Percentiles rank a stretch among this genome's conserved stretches.
phyloP scores from a whole-genome alignment of 1,284 basidiomycete species.

The Stereum hirsutum region DNA sequence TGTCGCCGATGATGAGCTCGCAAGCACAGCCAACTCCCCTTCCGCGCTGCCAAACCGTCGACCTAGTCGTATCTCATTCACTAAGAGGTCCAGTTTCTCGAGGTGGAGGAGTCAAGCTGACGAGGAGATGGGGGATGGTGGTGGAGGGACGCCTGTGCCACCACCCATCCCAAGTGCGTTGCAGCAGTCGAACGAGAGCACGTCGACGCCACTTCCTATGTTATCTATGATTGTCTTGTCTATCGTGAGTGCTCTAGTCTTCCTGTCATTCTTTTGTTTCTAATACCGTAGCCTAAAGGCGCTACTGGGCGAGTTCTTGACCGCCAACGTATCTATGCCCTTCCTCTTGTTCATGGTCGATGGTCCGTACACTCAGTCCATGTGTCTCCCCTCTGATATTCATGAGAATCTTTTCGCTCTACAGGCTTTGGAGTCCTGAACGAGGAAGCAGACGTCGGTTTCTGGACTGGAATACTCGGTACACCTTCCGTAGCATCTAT shows the following conservation, averaged over 20 bases:
- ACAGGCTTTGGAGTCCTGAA: conserved; percentile 57
- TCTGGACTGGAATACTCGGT: conserved; percentile 82
- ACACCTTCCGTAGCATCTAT: conserved; percentile 11
- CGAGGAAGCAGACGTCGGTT: conserved; percentile 72
- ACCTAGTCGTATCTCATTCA: conserved; percentile 6
- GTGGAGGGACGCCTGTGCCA: conserved; percentile 9
- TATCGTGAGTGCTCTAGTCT: conserved; percentile 44
- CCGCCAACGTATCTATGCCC: conserved; percentile 84
- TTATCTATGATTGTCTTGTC: conserved; percentile 88
- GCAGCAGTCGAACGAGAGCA: conserved; percentile 48
- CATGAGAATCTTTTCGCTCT: neutral
- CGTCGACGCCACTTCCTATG: conserved; percentile 75
- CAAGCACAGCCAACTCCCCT: neutral
- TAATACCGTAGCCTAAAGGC: conserved; percentile 37
- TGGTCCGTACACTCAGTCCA: conserved; percentile 32
- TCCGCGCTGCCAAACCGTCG: conserved; percentile 11
- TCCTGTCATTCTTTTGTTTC: neutral
- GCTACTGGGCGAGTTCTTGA: conserved; percentile 89
- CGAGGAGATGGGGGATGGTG: conserved; percentile 15
- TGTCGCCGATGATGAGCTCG: neutral
- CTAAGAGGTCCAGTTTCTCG: conserved; percentile 13
- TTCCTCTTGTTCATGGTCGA: conserved; percentile 92
- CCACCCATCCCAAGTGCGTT: conserved; percentile 71
- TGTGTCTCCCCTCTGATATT: neutral
- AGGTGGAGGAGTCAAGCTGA: conserved; percentile 14